Evolutionary conservation across 164 flowering plant genomes (phyloP), one percentile per base, ranked within the genome.

Genomic region (Umbilicus rupestris): DNA sequence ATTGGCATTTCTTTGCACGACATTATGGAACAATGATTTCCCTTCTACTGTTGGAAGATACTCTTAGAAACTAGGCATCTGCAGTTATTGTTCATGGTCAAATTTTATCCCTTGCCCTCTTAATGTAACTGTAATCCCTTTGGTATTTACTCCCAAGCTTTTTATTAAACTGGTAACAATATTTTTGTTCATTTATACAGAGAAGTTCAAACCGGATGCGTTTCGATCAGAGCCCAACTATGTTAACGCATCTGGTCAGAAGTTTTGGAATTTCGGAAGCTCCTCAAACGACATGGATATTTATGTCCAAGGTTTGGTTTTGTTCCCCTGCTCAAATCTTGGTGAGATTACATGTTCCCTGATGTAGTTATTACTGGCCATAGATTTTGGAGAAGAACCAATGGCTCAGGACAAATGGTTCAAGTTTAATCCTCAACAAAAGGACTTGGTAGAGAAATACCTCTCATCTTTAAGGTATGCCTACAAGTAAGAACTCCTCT

Each of bases 391-490:
- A 33, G 63, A 49, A n/a, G 22, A 62, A 64, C 81, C 75, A 65
- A 46, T 66, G 17, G 30, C 66, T 52, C 69, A 73, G 37, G 82
- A 81, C 16, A 81, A 70, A 67, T 81, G 84, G 84, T 73, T 73
- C 55, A 28, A 52, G 59, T 77, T 70, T 71, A 75, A 73, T 41
- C 73, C 39, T 49, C 71, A 74, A 47, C 74, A 75, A 49, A 70
- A 52, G 52, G 58, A 69, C 17, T 62, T 24, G 39, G 71, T 77
- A 26, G 76, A 74, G 70, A 62, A 49, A 22, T 75, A 70, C 63
- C 69, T 78, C 59, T 74, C 76, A 15, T 70, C 75, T 64, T 12
- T 62, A 72, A 77, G 80, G 83, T 77, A 62, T 45, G 69, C 59
- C 9, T 42, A 11, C 19, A 55, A 26, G 33, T 55, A 12, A 11